These are phyloP conservation scores for Cystobasidium onofrii DNA, from an alignment of 768 basidiomycete genomes.

Conservation along the genomic window DNA sequence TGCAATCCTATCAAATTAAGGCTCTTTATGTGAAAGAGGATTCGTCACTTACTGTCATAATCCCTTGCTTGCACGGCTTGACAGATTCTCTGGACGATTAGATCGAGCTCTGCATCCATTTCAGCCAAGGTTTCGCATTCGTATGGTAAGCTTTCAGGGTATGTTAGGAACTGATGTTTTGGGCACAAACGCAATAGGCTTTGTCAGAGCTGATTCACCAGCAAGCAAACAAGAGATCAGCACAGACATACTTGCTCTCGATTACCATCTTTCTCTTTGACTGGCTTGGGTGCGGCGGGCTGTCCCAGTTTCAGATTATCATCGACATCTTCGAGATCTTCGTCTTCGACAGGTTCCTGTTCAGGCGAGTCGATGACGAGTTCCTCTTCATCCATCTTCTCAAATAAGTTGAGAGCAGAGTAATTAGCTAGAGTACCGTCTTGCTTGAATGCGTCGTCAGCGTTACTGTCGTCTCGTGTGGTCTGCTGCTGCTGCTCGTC, in stretches of 20 bases:
- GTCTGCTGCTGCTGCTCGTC: not conserved
- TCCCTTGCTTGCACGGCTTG: constrained; percentile 73
- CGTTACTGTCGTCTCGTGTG: not conserved
- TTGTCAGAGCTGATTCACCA: too few species aligned
- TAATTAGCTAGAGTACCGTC: not conserved
- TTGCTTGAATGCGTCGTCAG: not conserved
- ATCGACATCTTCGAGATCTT: constrained; percentile 38
- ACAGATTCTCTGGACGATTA: constrained; percentile 51
- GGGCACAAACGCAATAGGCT: too few species aligned
- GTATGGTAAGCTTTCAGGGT: constrained; percentile 45
- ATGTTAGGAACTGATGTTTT: constrained; percentile 33
- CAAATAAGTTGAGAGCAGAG: not conserved
- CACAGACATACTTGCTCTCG: not conserved
- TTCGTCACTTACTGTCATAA: constrained; percentile 52
- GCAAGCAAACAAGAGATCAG: too few species aligned
- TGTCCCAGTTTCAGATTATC: constrained; percentile 31
- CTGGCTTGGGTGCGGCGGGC: constrained; percentile 31
- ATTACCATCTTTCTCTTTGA: constrained; percentile 18
- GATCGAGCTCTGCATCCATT: constrained; percentile 48
- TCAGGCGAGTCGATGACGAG: constrained; percentile 41
- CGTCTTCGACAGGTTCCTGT: constrained; percentile 39
- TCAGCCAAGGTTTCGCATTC: constrained; percentile 47
- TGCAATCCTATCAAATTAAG: not conserved
- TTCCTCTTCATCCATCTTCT: constrained; percentile 39
- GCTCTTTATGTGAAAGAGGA: not conserved